phyloP scores from a whole-genome alignment of 768 basidiomycete species.

The Tricholoma terreum region DNA sequence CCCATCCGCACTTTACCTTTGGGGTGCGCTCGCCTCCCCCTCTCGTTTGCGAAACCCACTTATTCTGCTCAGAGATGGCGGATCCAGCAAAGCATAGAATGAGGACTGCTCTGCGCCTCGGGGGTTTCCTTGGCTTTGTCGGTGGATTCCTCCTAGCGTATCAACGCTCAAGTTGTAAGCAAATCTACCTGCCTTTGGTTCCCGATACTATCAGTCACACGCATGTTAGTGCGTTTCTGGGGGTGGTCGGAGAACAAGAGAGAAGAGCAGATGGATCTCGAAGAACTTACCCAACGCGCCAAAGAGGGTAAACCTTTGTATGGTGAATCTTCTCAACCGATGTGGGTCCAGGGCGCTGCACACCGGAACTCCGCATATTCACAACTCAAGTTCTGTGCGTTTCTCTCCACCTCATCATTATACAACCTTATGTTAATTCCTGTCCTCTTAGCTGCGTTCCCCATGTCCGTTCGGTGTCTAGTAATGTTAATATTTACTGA shows the following conservation, averaged over 20 bases:
- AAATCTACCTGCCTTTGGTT: slow-evolving; percentile 8
- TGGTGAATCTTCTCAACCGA: slow-evolving; percentile 77
- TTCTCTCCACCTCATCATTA: slow-evolving; percentile 4
- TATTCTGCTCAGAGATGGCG: slow-evolving; percentile 40
- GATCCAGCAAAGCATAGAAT: slow-evolving; percentile 40
- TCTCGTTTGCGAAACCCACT: slow-evolving; percentile 5
- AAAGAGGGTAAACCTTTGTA: slow-evolving; percentile 81
- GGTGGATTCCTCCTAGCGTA: slow-evolving; percentile 94
- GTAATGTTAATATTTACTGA: not conserved
- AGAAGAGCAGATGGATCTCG: slow-evolving; percentile 74
- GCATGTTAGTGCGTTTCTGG: slow-evolving; percentile 79
- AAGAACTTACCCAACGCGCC: slow-evolving; percentile 74
- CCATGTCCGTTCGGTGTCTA: slow-evolving; percentile 52
- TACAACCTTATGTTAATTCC: slow-evolving; percentile 9
- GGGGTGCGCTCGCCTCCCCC: slow-evolving; percentile 55
- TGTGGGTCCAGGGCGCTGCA: slow-evolving; percentile 85
- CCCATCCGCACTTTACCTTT: slow-evolving; percentile 75
- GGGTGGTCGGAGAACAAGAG: slow-evolving; percentile 88
- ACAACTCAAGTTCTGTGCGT: slow-evolving; percentile 88
- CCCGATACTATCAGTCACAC: slow-evolving; percentile 7
- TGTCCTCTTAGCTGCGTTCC: slow-evolving; percentile 55
- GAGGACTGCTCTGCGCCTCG: slow-evolving; percentile 43
- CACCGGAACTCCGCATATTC: slow-evolving; percentile 87
- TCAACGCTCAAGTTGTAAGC: slow-evolving; percentile 83
- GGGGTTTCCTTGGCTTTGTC: slow-evolving; percentile 77